phyloP scores from a whole-genome alignment of 2,329 filamentous ascomycete species.

The Colletotrichum cordylinicola region DNA sequence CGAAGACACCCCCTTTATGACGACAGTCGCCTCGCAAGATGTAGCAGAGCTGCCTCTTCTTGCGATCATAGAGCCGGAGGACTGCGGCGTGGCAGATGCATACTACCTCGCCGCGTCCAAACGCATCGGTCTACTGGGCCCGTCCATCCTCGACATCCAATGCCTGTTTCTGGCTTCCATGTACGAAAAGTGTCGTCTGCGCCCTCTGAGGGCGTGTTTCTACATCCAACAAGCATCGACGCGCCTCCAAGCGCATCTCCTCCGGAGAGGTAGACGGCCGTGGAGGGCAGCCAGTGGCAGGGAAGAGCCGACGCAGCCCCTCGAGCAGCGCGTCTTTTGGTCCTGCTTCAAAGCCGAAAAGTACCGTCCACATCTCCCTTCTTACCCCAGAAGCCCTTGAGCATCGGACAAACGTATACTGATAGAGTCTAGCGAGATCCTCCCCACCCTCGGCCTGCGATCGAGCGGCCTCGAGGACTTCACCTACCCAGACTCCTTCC shows the following conservation, averaged over 20 bases:
- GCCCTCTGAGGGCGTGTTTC: slow-evolving; percentile 27
- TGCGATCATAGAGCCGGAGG: not conserved
- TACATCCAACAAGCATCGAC: slow-evolving; percentile 26
- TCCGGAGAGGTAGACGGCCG: not conserved
- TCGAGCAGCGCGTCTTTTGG: slow-evolving; percentile 26
- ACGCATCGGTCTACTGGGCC: slow-evolving; percentile 26
- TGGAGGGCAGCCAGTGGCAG: not conserved
- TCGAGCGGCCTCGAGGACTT: slow-evolving; percentile 23
- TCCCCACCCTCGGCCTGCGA: not conserved
- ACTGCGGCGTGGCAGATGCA: slow-evolving; percentile 14
- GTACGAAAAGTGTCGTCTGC: slow-evolving; percentile 26
- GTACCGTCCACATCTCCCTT: not conserved
- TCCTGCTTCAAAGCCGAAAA: slow-evolving; percentile 27
- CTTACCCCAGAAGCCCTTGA: too few relatives aligned
- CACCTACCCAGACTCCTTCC: slow-evolving; percentile 25
- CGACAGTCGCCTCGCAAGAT: not conserved
- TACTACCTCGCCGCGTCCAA: slow-evolving; percentile 28
- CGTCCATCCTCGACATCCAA: slow-evolving; percentile 28
- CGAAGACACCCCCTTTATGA: not conserved
- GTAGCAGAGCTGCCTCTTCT: not conserved
- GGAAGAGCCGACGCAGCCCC: not conserved
- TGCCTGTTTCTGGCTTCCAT: slow-evolving; percentile 28
- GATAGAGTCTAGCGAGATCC: not conserved
- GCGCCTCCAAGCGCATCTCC: slow-evolving; percentile 7
- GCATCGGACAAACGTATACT: not conserved